Conservation (phyloP, 1,284 basidiomycete genomes). For the Butyriboletus appendiculatus region DNA sequence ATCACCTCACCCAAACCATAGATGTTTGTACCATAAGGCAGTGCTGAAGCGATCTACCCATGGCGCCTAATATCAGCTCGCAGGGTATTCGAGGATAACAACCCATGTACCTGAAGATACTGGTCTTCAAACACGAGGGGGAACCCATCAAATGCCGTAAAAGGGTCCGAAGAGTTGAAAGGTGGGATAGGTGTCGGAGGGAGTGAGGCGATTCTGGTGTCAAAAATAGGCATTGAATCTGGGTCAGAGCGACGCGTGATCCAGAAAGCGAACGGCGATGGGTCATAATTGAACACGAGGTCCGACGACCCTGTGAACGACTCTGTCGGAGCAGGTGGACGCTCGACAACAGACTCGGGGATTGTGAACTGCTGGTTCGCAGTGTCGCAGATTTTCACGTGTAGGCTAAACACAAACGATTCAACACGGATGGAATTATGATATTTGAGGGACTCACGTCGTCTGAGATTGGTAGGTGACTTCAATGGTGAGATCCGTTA, state of each 20-base stretch:
- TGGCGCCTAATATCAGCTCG: not conserved
- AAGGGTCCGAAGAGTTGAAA: slow-evolving; percentile 45
- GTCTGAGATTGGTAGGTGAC: slow-evolving; percentile 63
- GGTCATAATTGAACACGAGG: slow-evolving; percentile 67
- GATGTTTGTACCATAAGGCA: slow-evolving; percentile 68
- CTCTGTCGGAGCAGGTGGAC: slow-evolving; percentile 40
- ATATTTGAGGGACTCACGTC: slow-evolving; percentile 35
- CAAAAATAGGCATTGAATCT: slow-evolving; percentile 63
- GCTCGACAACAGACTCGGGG: slow-evolving; percentile 56
- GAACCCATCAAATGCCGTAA: slow-evolving; percentile 56
- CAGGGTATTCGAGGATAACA: not conserved
- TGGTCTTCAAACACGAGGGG: slow-evolving; percentile 78
- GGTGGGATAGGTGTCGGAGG: slow-evolving; percentile 56
- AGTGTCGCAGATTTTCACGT: slow-evolving; percentile 77
- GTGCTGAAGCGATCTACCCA: slow-evolving; percentile 58
- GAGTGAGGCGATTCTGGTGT: slow-evolving; percentile 63
- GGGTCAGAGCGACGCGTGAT: slow-evolving; percentile 66
- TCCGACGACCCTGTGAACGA: slow-evolving; percentile 48
- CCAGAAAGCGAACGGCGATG: slow-evolving; percentile 77
- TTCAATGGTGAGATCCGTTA: slow-evolving; percentile 60
- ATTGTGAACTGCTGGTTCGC: slow-evolving; percentile 68
- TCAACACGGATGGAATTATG: not conserved
- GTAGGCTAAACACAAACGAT: slow-evolving; percentile 48
- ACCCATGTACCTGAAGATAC: slow-evolving; percentile 50
- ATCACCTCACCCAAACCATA: slow-evolving; percentile 80